These are phyloP conservation scores for Boletus rubropictus DNA, from an alignment of 768 basidiomycete species.

Conservation along the genomic window DNA sequence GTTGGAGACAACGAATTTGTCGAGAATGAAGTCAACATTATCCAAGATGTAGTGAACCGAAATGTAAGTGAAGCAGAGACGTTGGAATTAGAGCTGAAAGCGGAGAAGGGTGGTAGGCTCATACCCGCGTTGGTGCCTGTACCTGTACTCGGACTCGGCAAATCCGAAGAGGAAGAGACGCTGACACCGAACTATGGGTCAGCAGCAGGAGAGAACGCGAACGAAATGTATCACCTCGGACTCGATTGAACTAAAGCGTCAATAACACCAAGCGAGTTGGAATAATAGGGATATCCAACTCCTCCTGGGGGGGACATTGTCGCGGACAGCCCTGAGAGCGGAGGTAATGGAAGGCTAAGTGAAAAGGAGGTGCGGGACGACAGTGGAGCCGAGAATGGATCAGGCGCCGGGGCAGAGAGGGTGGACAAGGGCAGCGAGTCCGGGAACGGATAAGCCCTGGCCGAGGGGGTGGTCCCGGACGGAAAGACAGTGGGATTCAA, in stretches of 20 bases:
- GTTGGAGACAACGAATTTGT: neutral
- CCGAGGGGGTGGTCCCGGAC: slow-evolving; percentile 4
- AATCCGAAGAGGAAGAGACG: neutral
- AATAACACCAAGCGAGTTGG: neutral
- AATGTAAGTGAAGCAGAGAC: slow-evolving; percentile 3
- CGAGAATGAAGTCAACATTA: neutral
- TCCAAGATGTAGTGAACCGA: neutral
- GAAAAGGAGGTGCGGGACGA: neutral
- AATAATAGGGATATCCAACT: neutral
- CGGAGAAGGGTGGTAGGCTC: slow-evolving; percentile 8
- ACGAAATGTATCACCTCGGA: slow-evolving; percentile 9
- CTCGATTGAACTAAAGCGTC: neutral
- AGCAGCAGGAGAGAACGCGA: neutral
- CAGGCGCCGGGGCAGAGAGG: slow-evolving; percentile 1
- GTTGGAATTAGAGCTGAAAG: slow-evolving; percentile 16
- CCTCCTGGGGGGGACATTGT: slow-evolving; percentile 4
- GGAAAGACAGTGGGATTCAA: slow-evolving; percentile 13
- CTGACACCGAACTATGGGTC: slow-evolving; percentile 3
- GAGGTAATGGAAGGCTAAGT: slow-evolving; percentile 1
- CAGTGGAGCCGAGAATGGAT: slow-evolving; percentile 5
- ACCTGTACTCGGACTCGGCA: neutral
- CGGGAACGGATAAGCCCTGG: slow-evolving; percentile 12
- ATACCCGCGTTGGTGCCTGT: slow-evolving; percentile 16
- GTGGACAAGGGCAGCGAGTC: slow-evolving; percentile 17
- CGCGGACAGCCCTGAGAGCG: neutral